These are phyloP conservation scores for Asterochloris sp. DNA, from an alignment of 139 green algal genomes.

Conservation along the genomic window DNA sequence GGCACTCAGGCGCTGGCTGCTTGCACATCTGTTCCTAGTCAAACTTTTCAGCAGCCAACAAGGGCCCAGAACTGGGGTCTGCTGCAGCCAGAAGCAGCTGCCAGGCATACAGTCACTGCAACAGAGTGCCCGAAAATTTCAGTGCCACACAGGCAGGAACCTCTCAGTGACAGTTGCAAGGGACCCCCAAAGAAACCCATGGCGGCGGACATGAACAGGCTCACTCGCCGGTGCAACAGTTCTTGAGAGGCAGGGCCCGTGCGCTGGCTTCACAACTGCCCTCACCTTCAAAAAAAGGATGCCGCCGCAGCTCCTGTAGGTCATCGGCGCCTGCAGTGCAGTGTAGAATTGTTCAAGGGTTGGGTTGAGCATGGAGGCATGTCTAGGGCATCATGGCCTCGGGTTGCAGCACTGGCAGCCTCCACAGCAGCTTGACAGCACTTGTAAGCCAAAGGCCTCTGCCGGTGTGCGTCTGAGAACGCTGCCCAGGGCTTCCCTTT, in stretches of 20 bases:
- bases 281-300: constrained; percentile 27
- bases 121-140: not conserved
- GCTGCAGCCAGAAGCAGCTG: no score
- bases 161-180: not conserved
- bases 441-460: no score
- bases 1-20: not conserved
- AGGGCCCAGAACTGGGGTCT: no score
- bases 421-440: no score
- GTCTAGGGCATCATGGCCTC: no score
- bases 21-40: not conserved
- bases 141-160: not conserved
- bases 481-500: no score
- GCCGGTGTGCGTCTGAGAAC: no score
- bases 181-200: not conserved
- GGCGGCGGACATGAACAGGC: not conserved
- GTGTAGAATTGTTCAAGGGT: no score
- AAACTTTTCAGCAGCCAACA: no score
- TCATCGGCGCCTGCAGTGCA: not conserved
- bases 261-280: not conserved
- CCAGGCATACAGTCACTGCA: no score
- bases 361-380: no score
- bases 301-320: constrained; percentile 13
- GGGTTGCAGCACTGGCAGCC: no score
- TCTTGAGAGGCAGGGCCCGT: not conserved
- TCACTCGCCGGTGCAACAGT: not conserved